A percentile compares a stretch with the other conserved stretches of the same genome.
phyloP scores from a whole-genome alignment of 2,329 filamentous ascomycete species.

The Geosmithia putterillii region DNA sequence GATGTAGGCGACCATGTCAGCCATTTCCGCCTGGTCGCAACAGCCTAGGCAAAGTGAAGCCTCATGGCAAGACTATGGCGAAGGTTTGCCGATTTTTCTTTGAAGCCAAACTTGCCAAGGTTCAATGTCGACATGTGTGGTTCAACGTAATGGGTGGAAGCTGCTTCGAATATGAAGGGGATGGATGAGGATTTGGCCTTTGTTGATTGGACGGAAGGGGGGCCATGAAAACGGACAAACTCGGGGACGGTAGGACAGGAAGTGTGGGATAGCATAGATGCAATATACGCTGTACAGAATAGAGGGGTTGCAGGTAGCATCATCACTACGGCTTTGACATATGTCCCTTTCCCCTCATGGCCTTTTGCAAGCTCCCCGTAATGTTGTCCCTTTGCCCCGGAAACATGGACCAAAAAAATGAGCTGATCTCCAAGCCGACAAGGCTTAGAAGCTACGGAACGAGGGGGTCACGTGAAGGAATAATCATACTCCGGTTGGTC shows the following conservation, averaged over 20 bases:
- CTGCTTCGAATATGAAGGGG: neutral
- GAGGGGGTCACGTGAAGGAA: slow-evolving; percentile 18
- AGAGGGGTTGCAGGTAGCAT: neutral
- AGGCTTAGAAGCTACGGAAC: slow-evolving; percentile 5
- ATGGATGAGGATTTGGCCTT: neutral
- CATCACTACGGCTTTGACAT: neutral
- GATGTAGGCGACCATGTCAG: too few species aligned
- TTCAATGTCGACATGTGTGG: too few species aligned
- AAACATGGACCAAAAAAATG: neutral
- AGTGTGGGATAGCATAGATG: neutral
- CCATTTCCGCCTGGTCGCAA: too few species aligned
- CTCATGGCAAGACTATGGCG: too few species aligned
- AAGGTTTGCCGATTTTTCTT: too few species aligned
- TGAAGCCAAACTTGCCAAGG: too few species aligned
- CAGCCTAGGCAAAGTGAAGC: too few species aligned
- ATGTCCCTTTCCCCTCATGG: neutral
- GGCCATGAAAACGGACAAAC: neutral
- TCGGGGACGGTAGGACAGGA: neutral
- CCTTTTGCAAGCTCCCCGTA: neutral
- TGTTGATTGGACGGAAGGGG: neutral
- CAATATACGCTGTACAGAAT: too few species aligned
- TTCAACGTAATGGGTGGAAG: neutral
- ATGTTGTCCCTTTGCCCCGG: neutral
- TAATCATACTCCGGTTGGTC: slow-evolving; percentile 16
- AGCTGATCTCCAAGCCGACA: neutral